Base-by-base conservation (phyloP, 2,329 filamentous ascomycete genomes). In the Colletotrichum viniferum region DNA sequence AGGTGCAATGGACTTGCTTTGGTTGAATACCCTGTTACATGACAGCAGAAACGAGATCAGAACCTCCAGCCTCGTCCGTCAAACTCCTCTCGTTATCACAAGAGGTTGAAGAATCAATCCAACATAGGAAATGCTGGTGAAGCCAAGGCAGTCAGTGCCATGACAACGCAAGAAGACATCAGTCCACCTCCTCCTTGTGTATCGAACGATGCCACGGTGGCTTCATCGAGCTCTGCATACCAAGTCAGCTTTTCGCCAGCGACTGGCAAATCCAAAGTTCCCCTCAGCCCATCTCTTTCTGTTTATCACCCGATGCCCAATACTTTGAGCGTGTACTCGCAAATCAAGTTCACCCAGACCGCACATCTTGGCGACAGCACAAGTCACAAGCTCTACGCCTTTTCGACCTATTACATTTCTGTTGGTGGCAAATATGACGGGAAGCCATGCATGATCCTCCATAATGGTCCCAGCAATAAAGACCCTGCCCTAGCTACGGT, bases 331-430 rank as follows among this genome's bases (percentile, higher is more conserved):
- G 56, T 43, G 1, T 69, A 69, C 32, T 63, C 21, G 36, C 28
- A 61, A 61, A 48, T 30, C 13, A 73, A 64, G 7, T 43, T 69
- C 26, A 69, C 30, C 13, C 65, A 43, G 38, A 48, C 58, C 10
- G 52, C 16, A 14, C 43, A 73, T 38, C 24, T 69, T 13, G 71
- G 71, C 6, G 58, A 73, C 24, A 52, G 48, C 9, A 24, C 24
- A 3, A 48, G 36, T 10, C 65, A 69, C 65, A 73, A 64, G 13
- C 24, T 69, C 21, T 73, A 32, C 24, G 65, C 65, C 28, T 18
- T 64, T 4, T 64, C 71, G 10, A 28, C 24, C 18, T 66, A 65
- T 10, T 34, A 48, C 18, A 4, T 60, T 12, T 24, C 24, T 24
- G 60, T 43, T 10, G 34, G 55, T 16, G 61, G 61, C 16, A 62